phyloP scores from a whole-genome alignment of 1,139 yeast genomes.

The Kodamaea alishanica region DNA sequence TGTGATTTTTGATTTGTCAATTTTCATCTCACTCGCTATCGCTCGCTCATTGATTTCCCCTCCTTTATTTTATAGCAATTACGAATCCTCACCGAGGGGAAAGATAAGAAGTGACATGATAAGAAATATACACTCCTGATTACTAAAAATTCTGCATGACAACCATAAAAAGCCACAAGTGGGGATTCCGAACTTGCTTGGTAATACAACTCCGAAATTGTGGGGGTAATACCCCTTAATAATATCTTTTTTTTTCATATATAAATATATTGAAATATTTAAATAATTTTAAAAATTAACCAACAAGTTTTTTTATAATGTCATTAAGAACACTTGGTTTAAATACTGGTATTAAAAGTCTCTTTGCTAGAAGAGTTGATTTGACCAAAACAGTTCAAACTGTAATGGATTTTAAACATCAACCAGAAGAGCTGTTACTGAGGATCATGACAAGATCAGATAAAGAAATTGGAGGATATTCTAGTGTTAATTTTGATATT shows the following conservation, averaged over 20 bases:
- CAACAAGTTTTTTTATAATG: conserved; percentile 20
- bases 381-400: conserved; percentile 33
- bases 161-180: neutral
- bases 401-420: conserved; percentile 54
- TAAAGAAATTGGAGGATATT: conserved; percentile 73
- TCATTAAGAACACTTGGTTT: conserved; percentile 44
- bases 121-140: neutral
- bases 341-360: conserved; percentile 34
- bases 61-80: too few species aligned
- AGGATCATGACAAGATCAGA: conserved; percentile 63
- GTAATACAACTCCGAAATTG: conserved; percentile 3
- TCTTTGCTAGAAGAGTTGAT: conserved; percentile 34
- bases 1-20: too few species aligned
- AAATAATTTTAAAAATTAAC: neutral
- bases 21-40: too few species aligned
- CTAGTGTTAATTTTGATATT: conserved; percentile 55
- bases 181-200: conserved; percentile 2
- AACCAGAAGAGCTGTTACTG: conserved; percentile 38
- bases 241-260: neutral
- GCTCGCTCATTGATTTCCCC: too few species aligned
- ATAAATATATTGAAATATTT: neutral
- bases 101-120: conserved; percentile 4
- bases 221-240: neutral
- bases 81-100: neutral
- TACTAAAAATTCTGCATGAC: too few species aligned